Conservation (phyloP, 768 basidiomycete genomes). For the Solioccasus polychromus region DNA sequence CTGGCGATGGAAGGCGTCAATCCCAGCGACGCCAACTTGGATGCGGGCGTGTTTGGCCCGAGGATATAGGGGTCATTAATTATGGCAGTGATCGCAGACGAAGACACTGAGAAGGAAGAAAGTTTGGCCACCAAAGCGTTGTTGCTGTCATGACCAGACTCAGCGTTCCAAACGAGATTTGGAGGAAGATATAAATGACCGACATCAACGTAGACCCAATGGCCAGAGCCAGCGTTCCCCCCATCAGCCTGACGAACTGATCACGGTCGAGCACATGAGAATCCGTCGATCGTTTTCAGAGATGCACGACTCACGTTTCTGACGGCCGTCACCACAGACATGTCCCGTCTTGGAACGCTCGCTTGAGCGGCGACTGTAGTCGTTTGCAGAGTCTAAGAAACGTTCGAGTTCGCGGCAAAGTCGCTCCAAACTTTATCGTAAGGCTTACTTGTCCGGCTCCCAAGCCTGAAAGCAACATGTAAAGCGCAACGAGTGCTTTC, state of each 20-base stretch:
- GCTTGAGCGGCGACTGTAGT: slow-evolving; percentile 74
- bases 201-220: slow-evolving; percentile 59
- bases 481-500: slow-evolving; percentile 52
- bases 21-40: slow-evolving; percentile 31
- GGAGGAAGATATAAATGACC: slow-evolving; percentile 11
- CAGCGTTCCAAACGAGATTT: neutral
- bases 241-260: slow-evolving; percentile 66
- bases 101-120: slow-evolving; percentile 35
- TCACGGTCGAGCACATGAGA: neutral
- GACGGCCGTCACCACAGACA: slow-evolving; percentile 73
- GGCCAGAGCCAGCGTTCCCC: slow-evolving; percentile 66
- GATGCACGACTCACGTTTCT: slow-evolving; percentile 48
- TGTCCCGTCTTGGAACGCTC: slow-evolving; percentile 64
- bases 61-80: slow-evolving; percentile 48
- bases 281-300: neutral
- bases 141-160: slow-evolving; percentile 30
- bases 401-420: neutral
- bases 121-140: slow-evolving; percentile 46
- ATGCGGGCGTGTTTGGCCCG: slow-evolving; percentile 28
- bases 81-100: slow-evolving; percentile 39
- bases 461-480: slow-evolving; percentile 55
- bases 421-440: neutral
- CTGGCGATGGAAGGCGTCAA: slow-evolving; percentile 37
- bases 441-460: slow-evolving; percentile 56
- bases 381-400: slow-evolving; percentile 50